These are phyloP conservation scores for Coniosporium tulheliwenetii DNA, from an alignment of 2,329 filamentous ascomycete species.

Conservation along the genomic window DNA sequence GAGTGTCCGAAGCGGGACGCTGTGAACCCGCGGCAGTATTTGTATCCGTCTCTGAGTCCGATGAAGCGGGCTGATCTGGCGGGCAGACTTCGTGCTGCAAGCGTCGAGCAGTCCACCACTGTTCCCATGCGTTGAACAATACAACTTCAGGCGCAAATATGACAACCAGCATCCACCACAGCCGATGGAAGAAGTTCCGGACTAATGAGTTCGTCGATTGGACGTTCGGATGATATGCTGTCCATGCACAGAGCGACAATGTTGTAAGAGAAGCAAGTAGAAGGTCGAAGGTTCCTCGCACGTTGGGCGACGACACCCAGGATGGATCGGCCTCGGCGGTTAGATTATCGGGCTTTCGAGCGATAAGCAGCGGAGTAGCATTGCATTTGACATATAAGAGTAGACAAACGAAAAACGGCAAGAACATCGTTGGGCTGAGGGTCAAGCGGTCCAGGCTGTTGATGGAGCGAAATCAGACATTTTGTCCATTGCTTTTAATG, in stretches of 20 bases:
- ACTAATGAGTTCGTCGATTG: background rate
- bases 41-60: no score
- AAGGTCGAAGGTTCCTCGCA: slow-evolving; percentile 10
- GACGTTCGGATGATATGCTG: slow-evolving; percentile 13
- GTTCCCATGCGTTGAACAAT: slow-evolving; percentile 11
- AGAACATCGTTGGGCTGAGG: no score
- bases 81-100: slow-evolving; percentile 5
- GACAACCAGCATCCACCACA: slow-evolving; percentile 9
- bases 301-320: slow-evolving; percentile 7
- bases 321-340: slow-evolving; percentile 1
- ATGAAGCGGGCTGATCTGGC: no score
- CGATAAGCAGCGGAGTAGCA: no score
- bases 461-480: no score
- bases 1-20: no score
- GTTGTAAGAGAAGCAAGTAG: slow-evolving; percentile 11
- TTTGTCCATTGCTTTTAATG: no score
- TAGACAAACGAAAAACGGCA: no score
- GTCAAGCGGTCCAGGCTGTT: no score
- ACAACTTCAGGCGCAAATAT: slow-evolving; percentile 10
- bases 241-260: slow-evolving; percentile 12
- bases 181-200: slow-evolving; percentile 1
- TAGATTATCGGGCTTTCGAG: background rate
- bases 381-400: no score
- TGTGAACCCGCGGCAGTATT: no score
- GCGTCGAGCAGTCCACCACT: slow-evolving; percentile 7